Evolutionary conservation across 2,329 filamentous ascomycete genomes (phyloP).

Genomic region (Cordyceps militaris): DNA sequence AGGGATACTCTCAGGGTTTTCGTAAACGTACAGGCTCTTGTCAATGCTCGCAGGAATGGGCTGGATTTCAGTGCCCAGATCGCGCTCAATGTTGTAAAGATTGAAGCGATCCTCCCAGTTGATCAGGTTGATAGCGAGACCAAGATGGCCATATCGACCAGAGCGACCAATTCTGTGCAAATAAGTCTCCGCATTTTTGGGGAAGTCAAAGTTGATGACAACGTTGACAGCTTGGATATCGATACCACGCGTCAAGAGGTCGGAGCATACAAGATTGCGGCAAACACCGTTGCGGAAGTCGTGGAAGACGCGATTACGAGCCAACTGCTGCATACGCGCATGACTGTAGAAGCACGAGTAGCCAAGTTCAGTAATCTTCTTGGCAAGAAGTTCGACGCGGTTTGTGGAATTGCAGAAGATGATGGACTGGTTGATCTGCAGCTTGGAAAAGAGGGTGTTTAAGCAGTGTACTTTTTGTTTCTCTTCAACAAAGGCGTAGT

Average conservation of each 20-base stretch:
- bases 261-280: conserved; percentile 96
- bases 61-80: conserved; percentile 94
- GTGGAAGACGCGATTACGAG: conserved; percentile 97
- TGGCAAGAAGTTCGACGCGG: conserved; percentile 91
- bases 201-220: conserved; percentile 99
- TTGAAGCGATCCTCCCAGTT: conserved; percentile 99
- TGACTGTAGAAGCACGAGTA: conserved; percentile 99
- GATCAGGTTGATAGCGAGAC: conserved; percentile 97
- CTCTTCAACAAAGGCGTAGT: conserved; percentile 98
- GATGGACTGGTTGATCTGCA: conserved; percentile 99
- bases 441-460: conserved; percentile 96
- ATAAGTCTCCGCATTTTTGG: conserved; percentile 98
- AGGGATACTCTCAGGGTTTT: conserved; percentile 90
- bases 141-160: conserved; percentile 91
- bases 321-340: conserved; percentile 93
- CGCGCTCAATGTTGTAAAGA: conserved; percentile 96
- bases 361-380: conserved; percentile 98
- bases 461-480: conserved; percentile 99
- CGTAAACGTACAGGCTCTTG: conserved; percentile 97
- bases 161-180: conserved; percentile 97
- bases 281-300: conserved; percentile 98
- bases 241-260: conserved; percentile 95
- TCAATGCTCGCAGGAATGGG: conserved; percentile 93
- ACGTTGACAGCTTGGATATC: conserved; percentile 99
- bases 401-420: conserved; percentile 99